Evolutionary conservation across 2,329 filamentous ascomycete species (phyloP).

Genomic region (Ophiostoma fasciatum): DNA sequence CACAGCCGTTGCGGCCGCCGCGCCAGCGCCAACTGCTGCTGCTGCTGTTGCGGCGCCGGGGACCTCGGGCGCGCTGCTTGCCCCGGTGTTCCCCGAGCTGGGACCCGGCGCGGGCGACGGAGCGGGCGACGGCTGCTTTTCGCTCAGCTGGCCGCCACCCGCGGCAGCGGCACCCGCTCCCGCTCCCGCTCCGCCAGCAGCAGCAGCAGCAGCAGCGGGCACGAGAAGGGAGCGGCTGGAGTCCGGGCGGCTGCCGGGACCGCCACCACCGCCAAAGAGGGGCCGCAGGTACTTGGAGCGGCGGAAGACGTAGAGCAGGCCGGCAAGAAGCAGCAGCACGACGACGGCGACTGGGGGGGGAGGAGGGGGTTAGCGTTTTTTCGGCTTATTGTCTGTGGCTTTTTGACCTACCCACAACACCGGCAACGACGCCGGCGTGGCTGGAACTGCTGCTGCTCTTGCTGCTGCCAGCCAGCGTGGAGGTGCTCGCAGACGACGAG

Average conservation of each 20-base stretch:
- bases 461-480: not conserved
- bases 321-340: not conserved
- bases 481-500: not conserved
- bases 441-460: not conserved
- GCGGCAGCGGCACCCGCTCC: too few species aligned
- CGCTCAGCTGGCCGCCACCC: too few species aligned
- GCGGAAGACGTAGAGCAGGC: conserved; percentile 6
- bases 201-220: not conserved
- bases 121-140: not conserved
- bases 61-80: too few species aligned
- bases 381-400: too few species aligned
- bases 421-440: conserved; percentile 5
- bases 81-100: too few species aligned
- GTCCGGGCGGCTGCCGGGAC: not conserved
- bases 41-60: too few species aligned
- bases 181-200: not conserved
- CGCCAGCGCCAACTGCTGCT: too few species aligned
- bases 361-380: not conserved
- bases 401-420: not conserved
- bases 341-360: not conserved
- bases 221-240: too few species aligned
- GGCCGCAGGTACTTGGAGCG: conserved; percentile 1
- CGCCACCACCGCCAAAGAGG: conserved; percentile 3
- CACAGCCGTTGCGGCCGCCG: too few species aligned
- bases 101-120: too few species aligned